Evolutionary conservation across 2,329 filamentous ascomycete genomes (phyloP).

Genomic region (Aspergillus aculeatus): DNA sequence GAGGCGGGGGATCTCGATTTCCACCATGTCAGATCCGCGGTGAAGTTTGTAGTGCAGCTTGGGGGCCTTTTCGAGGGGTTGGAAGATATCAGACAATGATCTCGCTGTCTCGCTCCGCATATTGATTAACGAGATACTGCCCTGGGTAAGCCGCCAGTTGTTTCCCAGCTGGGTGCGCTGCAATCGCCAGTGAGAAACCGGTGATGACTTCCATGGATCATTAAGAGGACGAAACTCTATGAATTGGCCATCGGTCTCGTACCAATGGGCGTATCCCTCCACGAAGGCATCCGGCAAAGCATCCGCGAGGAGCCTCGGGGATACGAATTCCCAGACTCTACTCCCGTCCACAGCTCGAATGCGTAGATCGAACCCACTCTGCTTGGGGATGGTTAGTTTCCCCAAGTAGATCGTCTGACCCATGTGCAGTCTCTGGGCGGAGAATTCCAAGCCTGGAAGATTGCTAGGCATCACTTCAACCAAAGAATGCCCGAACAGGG

Average conservation of each 20-base stretch:
- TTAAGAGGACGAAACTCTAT: conserved; percentile 34
- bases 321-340: conserved; percentile 31
- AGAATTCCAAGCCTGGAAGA: conserved; percentile 21
- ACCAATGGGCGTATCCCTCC: conserved; percentile 50
- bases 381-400: conserved; percentile 17
- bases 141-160: conserved; percentile 7
- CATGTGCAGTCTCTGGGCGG: conserved; percentile 19
- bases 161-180: background rate
- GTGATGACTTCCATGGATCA: conserved; percentile 28
- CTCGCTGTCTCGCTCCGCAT: conserved; percentile 8
- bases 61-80: conserved; percentile 35
- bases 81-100: conserved; percentile 22
- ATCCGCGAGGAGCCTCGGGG: conserved; percentile 25
- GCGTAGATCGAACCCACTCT: conserved; percentile 28
- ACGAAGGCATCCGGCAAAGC: conserved; percentile 39
- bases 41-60: conserved; percentile 40
- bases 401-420: conserved; percentile 24
- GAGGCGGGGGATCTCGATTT: conserved; percentile 49
- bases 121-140: conserved; percentile 16
- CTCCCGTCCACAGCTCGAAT: conserved; percentile 27
- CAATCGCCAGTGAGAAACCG: conserved; percentile 25
- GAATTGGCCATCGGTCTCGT: conserved; percentile 27
- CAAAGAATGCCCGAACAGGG: conserved; percentile 25
- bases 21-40: conserved; percentile 20
- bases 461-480: conserved; percentile 22